Base-by-base conservation (phyloP, 441 rosid species). In the Pelargonium cotyledonis region DNA sequence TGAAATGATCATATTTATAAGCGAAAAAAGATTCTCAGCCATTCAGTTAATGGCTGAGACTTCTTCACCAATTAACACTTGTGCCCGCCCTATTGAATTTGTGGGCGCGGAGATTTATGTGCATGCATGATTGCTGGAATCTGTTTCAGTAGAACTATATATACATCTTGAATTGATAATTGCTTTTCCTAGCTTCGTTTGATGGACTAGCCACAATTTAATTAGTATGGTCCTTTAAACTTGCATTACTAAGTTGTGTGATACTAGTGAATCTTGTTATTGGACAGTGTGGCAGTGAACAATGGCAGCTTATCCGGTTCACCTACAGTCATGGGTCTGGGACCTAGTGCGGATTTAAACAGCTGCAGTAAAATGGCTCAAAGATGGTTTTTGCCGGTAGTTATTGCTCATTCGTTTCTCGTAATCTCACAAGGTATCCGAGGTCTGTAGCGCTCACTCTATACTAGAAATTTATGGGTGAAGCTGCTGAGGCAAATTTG, bases 261-360 rank as follows among this genome's bases (percentile, higher is more conserved):
- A 61, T 15, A 19, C 11, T 15, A 61, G 23, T 21, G 35, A 61
- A 40, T 43, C 62, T 31, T 68, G 12, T 31, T 68, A 23, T 66
- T 46, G 49, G 79, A 84, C 86, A 89, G 97, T 79, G 78, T 73
- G 68, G 68, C 84, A 8, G 76, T 70, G 70, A 84, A 70, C 67
- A 89, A 85, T 79, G 91, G 87, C 11, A 82, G 78, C 78, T 46
- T 57, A 47, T 70, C 83, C 8, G 73, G 73, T 41, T 73, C 86
- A 21, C 77, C 83, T 58, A 46, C 85, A 70, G 44, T 77, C 1
- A 65, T 64, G 8, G 88, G 80, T 46, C 67, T 78, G 72, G 84
- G 80, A 44, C 77, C 82, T 29, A 64, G 63, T 61, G 78, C 82
- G 44, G 86, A 85, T 83, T 69, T 82, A 78, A 89, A 88, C 66